Evolutionary conservation across 2,329 filamentous ascomycete species (phyloP).

Genomic region (Ascochyta pisi): DNA sequence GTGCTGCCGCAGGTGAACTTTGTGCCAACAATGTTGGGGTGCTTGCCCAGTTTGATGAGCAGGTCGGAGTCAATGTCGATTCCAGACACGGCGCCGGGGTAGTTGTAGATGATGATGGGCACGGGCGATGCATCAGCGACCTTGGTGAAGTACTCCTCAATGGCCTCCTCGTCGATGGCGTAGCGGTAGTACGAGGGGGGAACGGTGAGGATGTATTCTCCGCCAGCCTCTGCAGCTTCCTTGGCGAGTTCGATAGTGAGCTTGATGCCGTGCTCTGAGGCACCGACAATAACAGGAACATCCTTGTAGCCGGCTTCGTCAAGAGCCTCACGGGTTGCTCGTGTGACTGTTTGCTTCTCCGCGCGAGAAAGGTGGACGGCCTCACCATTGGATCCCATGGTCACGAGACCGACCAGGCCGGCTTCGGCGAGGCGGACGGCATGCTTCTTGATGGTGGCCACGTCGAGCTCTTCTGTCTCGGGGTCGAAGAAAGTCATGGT

Average conservation of each 20-base stretch:
- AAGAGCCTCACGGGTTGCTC: constrained; percentile 79
- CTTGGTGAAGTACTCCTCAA: constrained; percentile 75
- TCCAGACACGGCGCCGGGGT: constrained; percentile 83
- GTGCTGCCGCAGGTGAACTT: constrained; percentile 95
- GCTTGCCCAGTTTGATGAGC: constrained; percentile 77
- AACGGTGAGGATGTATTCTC: constrained; percentile 80
- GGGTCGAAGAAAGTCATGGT: constrained; percentile 91
- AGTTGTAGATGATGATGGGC: constrained; percentile 89
- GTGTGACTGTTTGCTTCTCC: constrained; percentile 77
- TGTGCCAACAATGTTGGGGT: constrained; percentile 84
- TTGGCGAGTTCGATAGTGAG: constrained; percentile 79
- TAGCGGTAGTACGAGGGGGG: constrained; percentile 84
- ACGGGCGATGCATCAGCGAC: constrained; percentile 79
- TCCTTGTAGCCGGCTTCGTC: constrained; percentile 78
- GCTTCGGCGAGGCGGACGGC: constrained; percentile 77
- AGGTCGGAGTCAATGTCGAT: constrained; percentile 91
- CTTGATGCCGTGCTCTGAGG: constrained; percentile 80
- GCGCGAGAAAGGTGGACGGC: constrained; percentile 81
- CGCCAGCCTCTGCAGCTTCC: constrained; percentile 71
- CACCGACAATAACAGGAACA: constrained; percentile 82
- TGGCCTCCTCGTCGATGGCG: constrained; percentile 75
- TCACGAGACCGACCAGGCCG: constrained; percentile 81
- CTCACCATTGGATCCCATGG: constrained; percentile 91
- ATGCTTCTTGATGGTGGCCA: constrained; percentile 79
- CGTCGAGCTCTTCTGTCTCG: constrained; percentile 83